Base-by-base conservation (phyloP, 2,329 filamentous ascomycete genomes). In the Zarea fungicola region DNA sequence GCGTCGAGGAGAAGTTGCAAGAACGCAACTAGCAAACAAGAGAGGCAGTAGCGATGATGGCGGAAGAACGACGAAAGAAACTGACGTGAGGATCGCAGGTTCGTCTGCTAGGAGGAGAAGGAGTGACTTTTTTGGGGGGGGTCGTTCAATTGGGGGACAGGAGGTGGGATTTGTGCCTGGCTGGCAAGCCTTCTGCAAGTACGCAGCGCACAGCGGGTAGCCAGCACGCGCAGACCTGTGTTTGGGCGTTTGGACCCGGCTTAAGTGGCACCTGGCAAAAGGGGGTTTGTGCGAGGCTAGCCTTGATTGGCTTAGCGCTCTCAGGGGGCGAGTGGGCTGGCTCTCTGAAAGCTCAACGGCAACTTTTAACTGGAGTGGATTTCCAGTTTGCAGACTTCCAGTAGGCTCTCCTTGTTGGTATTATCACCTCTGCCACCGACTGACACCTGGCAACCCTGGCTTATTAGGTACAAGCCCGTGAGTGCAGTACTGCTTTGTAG, bases 1-100 rank as follows among this genome's bases (percentile, higher is more conserved):
- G 41, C 28, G 45, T 49, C 47, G 35, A 37, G 36, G 40, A 43
- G 25, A 48, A 25, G 23, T 53, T 18, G 21, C 37, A 48, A 46
- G 29, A 45, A 50, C 48, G 43, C 44, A 45, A 50, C 48, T 50
- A 28, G 22, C 56, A 56, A 59, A 58, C 55, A 37, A 34, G 52
- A 56, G 56, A 58, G 62, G 63, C 64, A 66, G 62, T 64, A 65
- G 63, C 64, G 65, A 67, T 66, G 65, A 66, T 62, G 63, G 58
- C 54, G 58, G 54, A 55, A 54, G 37, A 48, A 42, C 37, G 37
- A 48, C 45, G 58, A 56, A 51, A 45, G 46, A 50, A 55, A 54
- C 55, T 55, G 52, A 54, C 55, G 51, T 55, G 53, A 54, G 51
- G 55, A 54, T 48, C 45, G 31, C 45, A 36, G 36, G 50, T 45